Conservation (phyloP, 495 filamentous ascomycete genomes). For the Penicillium bovifimosum region DNA sequence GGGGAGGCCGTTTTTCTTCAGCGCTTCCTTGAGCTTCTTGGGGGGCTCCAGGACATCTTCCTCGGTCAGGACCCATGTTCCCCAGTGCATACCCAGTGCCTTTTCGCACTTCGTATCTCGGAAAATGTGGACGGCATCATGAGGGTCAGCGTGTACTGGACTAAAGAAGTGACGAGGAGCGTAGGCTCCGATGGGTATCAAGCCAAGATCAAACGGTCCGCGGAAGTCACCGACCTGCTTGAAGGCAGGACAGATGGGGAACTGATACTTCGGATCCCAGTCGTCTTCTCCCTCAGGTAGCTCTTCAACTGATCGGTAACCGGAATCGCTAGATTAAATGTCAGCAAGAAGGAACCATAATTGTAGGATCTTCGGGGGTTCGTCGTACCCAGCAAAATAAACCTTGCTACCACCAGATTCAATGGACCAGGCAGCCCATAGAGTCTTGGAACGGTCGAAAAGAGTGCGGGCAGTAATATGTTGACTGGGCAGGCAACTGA, state of each 20-base stretch:
- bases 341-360: conserved; percentile 1
- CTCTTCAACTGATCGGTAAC: conserved; percentile 77
- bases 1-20: conserved; percentile 60
- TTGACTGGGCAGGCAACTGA: conserved; percentile 82
- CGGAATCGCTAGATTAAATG: conserved; percentile 51
- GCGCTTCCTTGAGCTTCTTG: conserved; percentile 64
- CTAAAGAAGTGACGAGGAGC: conserved; percentile 69
- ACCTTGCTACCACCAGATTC: conserved; percentile 55
- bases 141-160: conserved; percentile 82
- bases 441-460: conserved; percentile 65
- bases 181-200: conserved; percentile 96
- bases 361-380: background rate
- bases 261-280: conserved; percentile 61
- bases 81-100: conserved; percentile 93
- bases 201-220: conserved; percentile 85
- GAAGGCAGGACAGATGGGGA: conserved; percentile 83
- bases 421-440: conserved; percentile 87
- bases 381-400: conserved; percentile 41
- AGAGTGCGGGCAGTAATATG: conserved; percentile 66
- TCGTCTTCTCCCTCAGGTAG: conserved; percentile 64
- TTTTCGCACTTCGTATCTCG: conserved; percentile 74
- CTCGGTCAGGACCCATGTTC: conserved; percentile 81
- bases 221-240: conserved; percentile 73
- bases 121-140: conserved; percentile 88
- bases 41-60: conserved; percentile 88